Evolutionary conservation across 352 stramenopile species (phyloP).

Genomic region (Paralagenidium karlingii): DNA sequence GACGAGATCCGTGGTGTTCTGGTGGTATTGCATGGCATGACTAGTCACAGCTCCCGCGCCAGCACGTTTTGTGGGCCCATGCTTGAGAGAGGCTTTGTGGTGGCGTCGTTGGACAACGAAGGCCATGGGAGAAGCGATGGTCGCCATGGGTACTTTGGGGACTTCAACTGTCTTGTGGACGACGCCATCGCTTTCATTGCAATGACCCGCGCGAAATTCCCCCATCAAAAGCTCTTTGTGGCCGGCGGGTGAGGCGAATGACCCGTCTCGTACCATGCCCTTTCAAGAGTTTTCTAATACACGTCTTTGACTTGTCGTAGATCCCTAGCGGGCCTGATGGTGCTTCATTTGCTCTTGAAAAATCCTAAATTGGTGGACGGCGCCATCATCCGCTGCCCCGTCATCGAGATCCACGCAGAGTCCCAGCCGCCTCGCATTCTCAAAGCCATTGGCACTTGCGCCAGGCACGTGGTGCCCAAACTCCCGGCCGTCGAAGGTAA

Average conservation of each 20-base stretch:
- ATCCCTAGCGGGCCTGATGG: slow-evolving; percentile 54
- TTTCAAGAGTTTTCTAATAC: neutral
- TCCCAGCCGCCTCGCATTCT: slow-evolving; percentile 29
- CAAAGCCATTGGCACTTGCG: slow-evolving; percentile 29
- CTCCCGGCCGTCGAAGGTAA: slow-evolving; percentile 45
- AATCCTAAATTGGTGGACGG: slow-evolving; percentile 40
- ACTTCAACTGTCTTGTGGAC: slow-evolving; percentile 36
- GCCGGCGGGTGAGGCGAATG: slow-evolving; percentile 40
- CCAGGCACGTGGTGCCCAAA: slow-evolving; percentile 48
- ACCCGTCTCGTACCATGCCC: neutral
- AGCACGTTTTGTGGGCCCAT: slow-evolving; percentile 62
- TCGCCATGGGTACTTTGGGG: slow-evolving; percentile 62
- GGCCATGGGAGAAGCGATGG: slow-evolving; percentile 67
- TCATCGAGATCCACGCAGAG: slow-evolving; percentile 46
- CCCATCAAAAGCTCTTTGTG: slow-evolving; percentile 52
- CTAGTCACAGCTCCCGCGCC: slow-evolving; percentile 69
- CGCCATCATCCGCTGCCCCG: slow-evolving; percentile 54
- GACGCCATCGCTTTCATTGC: slow-evolving; percentile 54
- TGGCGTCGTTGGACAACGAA: slow-evolving; percentile 53
- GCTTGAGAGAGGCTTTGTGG: slow-evolving; percentile 42
- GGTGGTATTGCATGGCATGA: slow-evolving; percentile 64
- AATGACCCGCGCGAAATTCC: slow-evolving; percentile 42
- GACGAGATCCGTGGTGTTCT: slow-evolving; percentile 32
- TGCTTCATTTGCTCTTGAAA: slow-evolving; percentile 42
- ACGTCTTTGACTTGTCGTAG: slow-evolving; percentile 13